Evolutionary conservation across 1,284 basidiomycete genomes (phyloP), one percentile per base, ranked within the genome.

Genomic region (Peniophora sp.): DNA sequence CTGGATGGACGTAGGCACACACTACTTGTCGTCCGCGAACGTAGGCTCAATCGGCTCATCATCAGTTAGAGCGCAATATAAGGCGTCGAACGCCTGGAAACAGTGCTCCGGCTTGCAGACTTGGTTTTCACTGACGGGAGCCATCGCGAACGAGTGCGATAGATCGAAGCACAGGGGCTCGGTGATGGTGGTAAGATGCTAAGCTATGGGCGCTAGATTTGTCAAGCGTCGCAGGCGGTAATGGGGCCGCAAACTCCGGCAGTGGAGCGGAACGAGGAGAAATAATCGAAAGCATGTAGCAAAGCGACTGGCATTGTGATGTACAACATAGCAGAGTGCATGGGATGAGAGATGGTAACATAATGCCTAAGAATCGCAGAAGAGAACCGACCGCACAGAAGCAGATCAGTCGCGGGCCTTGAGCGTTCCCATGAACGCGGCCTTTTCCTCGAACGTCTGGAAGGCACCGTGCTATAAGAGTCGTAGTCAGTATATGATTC

Each of bases 361-460:
- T 39, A 43, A 45, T 45, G 43, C 36, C 47, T 48, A 48, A 3
- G 32, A 35, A 22, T 17, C 20, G 41, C 15, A 39, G 18, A 44
- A 44, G 15, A 23, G 34, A 32, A 32, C 27, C 20, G 22, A 42
- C 39, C 24, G 52, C 24, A 15, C 53, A 42, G 47, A 56, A 49
- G 54, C 48, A 56, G 51, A 64, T 82, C 69, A 88, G 68, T 78
- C 79, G 62, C 77, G 79, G 67, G 78, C 78, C 75, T 90, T 92
- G 85, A 91, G 88, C 64, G 87, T 83, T 71, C 95, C 95, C 69
- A 95, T 69, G 85, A 97, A 97, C 65, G 91, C 84, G 60, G 80
- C 78, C 83, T 96, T 96, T 86, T 98, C 96, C 73, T 90, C 91
- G 72, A 79, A 77, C 48, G 93, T 96, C 81, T 97, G 95, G 92